Evolutionary conservation across 2,329 filamentous ascomycete genomes (phyloP), one percentile per base, ranked within the genome.

Genomic region (Cercospora berteroae): DNA sequence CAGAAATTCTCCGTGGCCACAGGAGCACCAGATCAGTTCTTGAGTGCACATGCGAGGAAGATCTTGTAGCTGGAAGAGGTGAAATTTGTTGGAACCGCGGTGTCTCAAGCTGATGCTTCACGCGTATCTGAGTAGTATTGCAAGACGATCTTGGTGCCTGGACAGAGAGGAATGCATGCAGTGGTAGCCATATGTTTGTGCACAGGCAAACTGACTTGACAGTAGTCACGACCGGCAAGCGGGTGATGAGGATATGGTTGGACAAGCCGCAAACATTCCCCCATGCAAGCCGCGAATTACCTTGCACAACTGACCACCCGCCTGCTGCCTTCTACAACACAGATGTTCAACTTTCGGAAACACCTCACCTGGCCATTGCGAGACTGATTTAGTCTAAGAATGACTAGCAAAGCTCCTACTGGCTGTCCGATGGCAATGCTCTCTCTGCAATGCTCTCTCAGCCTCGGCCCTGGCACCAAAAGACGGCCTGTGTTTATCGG

Each of bases 11-110:
- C 75, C 75, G 67, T 77, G 75, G 44, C 72, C 72, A 71, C 75
- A 77, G 67, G 69, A 70, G 67, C 75, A 77, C 75, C 75, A 77
- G 62, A 77, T 73, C 18, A 77, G 70, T 72, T 75, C 69, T 74
- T 77, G 75, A n/a, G 73, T 76, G 71, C 75, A 76, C 74, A 76
- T 75, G 52, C n/a, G 52, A 16, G 12, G 25, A 27, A 1, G 52
- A 6, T 56, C 5, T 6, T 18, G 2, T 20, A 6, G 44, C 8
- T 48, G 33, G 1, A 1, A 10, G 18, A 48, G 44, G 18, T 48
- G 18, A 48, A 9, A 5, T 4, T 20, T 13, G 44, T 23, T 12
- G 18, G 0, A 48, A 18, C 8, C 5, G 10, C 23, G 9, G 44
- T 48, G 10, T 39, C 33, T 39, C 33, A 39, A 39, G 33, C 33